Evolutionary conservation across 257 asterid species (phyloP), one percentile per base, ranked within the genome.

Genomic region (Jasminum sambac): DNA sequence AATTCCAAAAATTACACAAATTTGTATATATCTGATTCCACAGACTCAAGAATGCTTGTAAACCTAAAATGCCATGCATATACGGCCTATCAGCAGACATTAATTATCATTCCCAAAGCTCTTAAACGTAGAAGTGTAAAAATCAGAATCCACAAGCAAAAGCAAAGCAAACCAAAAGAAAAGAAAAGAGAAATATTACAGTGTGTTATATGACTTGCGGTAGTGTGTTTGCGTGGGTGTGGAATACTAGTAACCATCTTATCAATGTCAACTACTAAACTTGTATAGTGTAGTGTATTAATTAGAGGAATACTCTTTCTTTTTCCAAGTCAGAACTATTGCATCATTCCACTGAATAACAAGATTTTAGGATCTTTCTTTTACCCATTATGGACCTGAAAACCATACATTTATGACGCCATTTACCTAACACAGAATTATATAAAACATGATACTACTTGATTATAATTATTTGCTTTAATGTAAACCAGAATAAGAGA

Each of bases 221-320:
- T 37, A 69, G 67, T 70, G 72, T 23, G 62, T 65, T 90, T 90
- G 91, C 91, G 91, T 88, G 92, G 81, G 82, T 80, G 84, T 86
- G 80, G 72, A 81, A 71, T 76, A 66, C 79, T 73, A 78, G 76
- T 83, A 81, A 84, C 95, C 92, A 79, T 92, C 94, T 84, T 77
- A 63, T 86, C 95, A 82, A 44, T 82, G 79, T 67, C 85, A 70
- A 71, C 80, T 68, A 41, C 21, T 63, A 69, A 63, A 36, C 72
- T 65, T 75, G 59, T 74, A 41, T 82, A 74, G 23, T 75, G 65
- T 72, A 77, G 36, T 74, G 57, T 40, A 40, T 40, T 19, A 19
- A 10, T 55, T 55, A 10, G 14, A 10, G 30, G 30, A 55, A 8
- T 55, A 38, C 71, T 60, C 40, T 44, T 41, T 69, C 59, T 71